A percentile compares a stretch with the other conserved stretches of the same genome.
Evolutionary conservation across 1,139 yeast species (phyloP).

Genomic region (Debaryomyces fabryi): DNA sequence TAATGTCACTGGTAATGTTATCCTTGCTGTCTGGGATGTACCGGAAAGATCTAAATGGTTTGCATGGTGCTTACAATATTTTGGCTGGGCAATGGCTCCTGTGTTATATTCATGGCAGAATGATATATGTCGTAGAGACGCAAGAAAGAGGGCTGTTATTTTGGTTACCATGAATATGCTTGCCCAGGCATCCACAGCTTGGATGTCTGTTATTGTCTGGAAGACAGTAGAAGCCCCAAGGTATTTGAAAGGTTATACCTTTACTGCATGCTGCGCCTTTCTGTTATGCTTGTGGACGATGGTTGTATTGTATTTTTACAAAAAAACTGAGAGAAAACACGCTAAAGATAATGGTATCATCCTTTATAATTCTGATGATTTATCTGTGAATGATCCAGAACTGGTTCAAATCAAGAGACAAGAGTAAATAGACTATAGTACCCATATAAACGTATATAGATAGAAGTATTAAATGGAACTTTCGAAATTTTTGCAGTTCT

Average conservation of each 20-base stretch:
- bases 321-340: slow-evolving; percentile 53
- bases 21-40: slow-evolving; percentile 51
- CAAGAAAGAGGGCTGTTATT: slow-evolving; percentile 45
- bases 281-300: slow-evolving; percentile 57
- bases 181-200: slow-evolving; percentile 49
- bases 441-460: neutral
- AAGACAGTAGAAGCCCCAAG: slow-evolving; percentile 45
- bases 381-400: neutral
- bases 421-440: neutral
- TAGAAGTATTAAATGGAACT: no score
- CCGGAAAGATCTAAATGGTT: slow-evolving; percentile 52
- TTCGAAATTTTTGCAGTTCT: neutral
- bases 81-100: slow-evolving; percentile 55
- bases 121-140: slow-evolving; percentile 49
- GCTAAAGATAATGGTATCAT: slow-evolving; percentile 58
- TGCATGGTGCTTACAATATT: slow-evolving; percentile 49
- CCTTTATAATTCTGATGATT: slow-evolving; percentile 41
- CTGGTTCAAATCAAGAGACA: neutral
- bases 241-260: slow-evolving; percentile 43
- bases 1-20: slow-evolving; percentile 40
- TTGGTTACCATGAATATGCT: slow-evolving; percentile 48
- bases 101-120: slow-evolving; percentile 50
- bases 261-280: slow-evolving; percentile 55
- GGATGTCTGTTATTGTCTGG: slow-evolving; percentile 53
- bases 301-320: slow-evolving; percentile 58